Evolutionary conservation across 805 yeast species (phyloP), one percentile per base, ranked within the genome.

Genomic region (Zygosaccharomyces kombuchaensis): DNA sequence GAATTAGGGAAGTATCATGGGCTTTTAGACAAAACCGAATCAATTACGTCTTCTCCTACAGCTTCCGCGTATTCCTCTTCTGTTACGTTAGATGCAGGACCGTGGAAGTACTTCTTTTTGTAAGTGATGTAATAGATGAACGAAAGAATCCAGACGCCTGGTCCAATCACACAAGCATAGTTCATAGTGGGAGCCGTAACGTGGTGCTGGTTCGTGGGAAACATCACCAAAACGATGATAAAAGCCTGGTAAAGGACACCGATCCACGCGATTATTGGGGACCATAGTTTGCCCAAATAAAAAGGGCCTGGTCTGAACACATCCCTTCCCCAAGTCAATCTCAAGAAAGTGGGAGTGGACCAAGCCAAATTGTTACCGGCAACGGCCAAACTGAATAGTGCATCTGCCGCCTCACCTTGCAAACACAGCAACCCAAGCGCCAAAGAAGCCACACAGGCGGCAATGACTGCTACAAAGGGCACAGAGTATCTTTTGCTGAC

Each of bases 241-340:
- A 74, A 84, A 0, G 58, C 50, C 41, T 78, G 73, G 72, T 80
- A 84, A 6, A 66, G 40, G 9, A 71, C 72, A 1, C 85, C 70
- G 23, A 70, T 60, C 64, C 75, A 60, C 34, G 77, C 76, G 30
- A 80, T 61, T 4, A 67, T 55, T 4, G 74, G 72, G 9, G 80
- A 74, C 58, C 68, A 55, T 22, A 60, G 40, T 12, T 68, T 66
- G 27, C 91, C 91, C 35, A 82, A 59, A 58, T 78, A 75, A 58
- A 84, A 84, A 6, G 80, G 78, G 3, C 91, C 93, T 2, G 87
- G 87, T 12, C 59, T 68, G 55, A 81, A 81, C 37, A 76, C 67
- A 9, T 67, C 64, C 44, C 67, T 67, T 29, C 81, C 81, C 29
- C 68, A 68, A 1, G 81, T 74, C 41, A 66, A 48, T 49, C 69